Conservation (phyloP, 2,329 filamentous ascomycete species). For the Colletotrichum sp. region DNA sequence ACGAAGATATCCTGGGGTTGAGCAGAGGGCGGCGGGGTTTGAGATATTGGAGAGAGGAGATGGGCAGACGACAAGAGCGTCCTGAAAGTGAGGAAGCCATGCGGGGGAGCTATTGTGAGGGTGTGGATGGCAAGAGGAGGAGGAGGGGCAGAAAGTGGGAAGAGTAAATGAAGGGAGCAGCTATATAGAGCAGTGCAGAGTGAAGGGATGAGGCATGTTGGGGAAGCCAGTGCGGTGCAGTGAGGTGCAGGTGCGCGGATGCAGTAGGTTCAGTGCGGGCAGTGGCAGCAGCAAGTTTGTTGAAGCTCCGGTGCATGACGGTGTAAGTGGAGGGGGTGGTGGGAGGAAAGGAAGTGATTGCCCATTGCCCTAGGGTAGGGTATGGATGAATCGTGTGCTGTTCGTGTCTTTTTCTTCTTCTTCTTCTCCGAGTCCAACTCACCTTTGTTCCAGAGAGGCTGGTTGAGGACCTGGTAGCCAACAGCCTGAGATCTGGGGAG, state of each 20-base stretch:
- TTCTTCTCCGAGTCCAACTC: conserved; percentile 26
- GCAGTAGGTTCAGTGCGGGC: conserved; percentile 11
- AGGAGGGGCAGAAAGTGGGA: not conserved
- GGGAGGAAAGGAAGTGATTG: not conserved
- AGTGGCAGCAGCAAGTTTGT: not conserved
- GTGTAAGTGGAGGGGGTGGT: conserved; percentile 12
- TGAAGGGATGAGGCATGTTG: conserved; percentile 19
- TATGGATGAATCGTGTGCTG: not conserved
- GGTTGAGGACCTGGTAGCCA: conserved; percentile 65
- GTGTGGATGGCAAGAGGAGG: not conserved
- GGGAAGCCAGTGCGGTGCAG: conserved; percentile 12
- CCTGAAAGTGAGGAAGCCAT: conserved; percentile 17
- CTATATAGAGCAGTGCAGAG: conserved; percentile 11
- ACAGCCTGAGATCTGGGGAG: conserved; percentile 53
- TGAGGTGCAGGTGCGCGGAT: not conserved
- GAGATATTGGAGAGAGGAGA: not conserved
- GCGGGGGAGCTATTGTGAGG: not conserved
- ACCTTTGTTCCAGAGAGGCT: conserved; percentile 72
- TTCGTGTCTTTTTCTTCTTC: not conserved
- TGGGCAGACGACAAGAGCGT: conserved; percentile 18
- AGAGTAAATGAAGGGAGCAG: conserved; percentile 2
- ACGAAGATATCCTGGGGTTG: not conserved
- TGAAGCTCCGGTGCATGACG: not conserved
- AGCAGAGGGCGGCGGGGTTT: not conserved
- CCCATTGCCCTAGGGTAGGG: not conserved